Evolutionary conservation across 116 monocot species (phyloP).

Genomic region (Zostera marina): DNA sequence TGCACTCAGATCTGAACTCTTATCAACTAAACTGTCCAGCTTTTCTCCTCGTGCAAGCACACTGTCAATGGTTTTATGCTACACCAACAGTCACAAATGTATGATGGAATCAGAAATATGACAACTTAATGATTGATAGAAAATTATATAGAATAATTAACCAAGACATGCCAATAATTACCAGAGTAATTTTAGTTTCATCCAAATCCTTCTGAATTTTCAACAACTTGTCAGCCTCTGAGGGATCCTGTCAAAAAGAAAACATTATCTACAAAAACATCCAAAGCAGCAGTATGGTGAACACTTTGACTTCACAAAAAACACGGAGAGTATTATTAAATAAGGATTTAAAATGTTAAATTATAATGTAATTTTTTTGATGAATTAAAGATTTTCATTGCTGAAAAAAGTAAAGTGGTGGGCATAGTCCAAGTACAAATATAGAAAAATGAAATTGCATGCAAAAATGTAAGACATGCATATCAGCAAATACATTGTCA

Average conservation of each 20-base stretch:
- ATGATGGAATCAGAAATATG: background rate
- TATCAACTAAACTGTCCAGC: conserved; percentile 92
- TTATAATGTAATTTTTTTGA: too few relatives aligned
- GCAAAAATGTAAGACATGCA: too few relatives aligned
- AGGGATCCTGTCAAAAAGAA: conserved; percentile 51
- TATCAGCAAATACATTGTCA: too few relatives aligned
- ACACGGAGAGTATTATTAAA: background rate
- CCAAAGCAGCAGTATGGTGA: background rate
- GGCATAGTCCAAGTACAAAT: too few relatives aligned
- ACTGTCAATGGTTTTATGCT: conserved; percentile 97
- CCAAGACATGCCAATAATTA: conserved; percentile 16
- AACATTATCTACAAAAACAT: background rate
- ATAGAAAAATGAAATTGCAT: too few relatives aligned
- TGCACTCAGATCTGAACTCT: conserved; percentile 90
- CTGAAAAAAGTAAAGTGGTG: too few relatives aligned
- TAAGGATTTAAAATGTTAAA: too few relatives aligned
- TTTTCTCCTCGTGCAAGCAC: conserved; percentile 78
- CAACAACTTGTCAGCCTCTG: conserved; percentile 92
- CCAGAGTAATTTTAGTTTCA: conserved; percentile 97
- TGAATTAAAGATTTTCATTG: too few relatives aligned
- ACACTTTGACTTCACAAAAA: background rate
- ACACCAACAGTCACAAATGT: conserved; percentile 11
- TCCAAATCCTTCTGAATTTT: conserved; percentile 96
- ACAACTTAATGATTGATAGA: background rate
- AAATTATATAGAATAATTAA: background rate